Percentiles rank a stretch among this genome's conserved stretches.
Evolutionary conservation across 176 grass and related monocot genomes (phyloP).

Genomic region (Oryza brachyantha): DNA sequence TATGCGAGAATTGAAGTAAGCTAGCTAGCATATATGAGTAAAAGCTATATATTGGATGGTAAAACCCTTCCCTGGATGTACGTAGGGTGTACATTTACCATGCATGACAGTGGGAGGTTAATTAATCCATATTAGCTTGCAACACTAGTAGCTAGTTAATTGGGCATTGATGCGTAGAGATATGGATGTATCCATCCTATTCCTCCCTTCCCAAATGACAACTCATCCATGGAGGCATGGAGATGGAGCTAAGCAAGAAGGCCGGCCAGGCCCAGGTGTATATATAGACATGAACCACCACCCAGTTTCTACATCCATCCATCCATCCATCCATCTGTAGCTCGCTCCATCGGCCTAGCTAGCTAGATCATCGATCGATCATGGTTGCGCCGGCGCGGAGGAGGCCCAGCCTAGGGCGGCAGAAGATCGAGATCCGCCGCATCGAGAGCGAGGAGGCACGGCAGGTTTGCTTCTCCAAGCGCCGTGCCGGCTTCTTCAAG

Average conservation of each 20-base stretch:
- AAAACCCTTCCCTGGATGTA: not conserved
- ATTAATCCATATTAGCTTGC: not conserved
- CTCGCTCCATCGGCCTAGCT: too few species aligned
- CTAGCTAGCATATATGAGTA: not conserved
- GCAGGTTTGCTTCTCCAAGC: constrained; percentile 53
- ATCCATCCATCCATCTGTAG: too few species aligned
- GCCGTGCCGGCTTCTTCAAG: constrained; percentile 42
- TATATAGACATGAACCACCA: not conserved
- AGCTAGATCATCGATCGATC: not conserved
- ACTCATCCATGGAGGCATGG: not conserved
- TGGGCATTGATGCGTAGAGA: not conserved
- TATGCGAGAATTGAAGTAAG: too few species aligned
- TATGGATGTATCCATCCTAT: too few species aligned
- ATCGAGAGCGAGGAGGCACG: constrained; percentile 39
- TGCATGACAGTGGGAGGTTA: not conserved
- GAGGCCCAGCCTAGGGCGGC: constrained; percentile 35
- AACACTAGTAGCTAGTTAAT: not conserved
- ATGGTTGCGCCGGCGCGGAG: not conserved
- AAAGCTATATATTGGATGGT: not conserved
- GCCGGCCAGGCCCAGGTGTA: too few species aligned
- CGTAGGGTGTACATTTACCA: not conserved
- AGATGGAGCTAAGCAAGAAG: too few species aligned
- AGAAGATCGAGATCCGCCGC: constrained; percentile 37
- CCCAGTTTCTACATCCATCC: not conserved
- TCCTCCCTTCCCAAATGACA: not conserved